phyloP scores from a whole-genome alignment of 495 filamentous ascomycete genomes.

The Tuber melanosporum region DNA sequence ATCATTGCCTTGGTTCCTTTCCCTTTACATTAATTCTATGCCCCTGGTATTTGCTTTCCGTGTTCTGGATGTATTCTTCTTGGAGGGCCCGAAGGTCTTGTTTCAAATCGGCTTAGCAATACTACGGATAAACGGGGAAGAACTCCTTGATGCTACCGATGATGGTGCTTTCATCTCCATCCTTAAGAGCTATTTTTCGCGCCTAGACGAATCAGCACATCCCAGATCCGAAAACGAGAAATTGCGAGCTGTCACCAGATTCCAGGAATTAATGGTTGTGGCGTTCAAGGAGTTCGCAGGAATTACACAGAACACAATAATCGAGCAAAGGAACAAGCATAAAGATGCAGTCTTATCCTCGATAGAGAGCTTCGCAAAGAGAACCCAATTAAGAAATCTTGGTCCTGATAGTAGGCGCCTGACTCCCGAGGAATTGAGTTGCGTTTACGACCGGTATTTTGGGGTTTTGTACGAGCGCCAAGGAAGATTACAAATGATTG shows the following conservation, averaged over 20 bases:
- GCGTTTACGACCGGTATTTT: conserved; percentile 90
- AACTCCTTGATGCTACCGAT: conserved; percentile 88
- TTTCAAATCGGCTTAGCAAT: conserved; percentile 96
- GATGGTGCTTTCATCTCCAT: conserved; percentile 96
- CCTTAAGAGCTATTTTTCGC: conserved; percentile 87
- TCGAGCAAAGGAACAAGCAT: conserved; percentile 80
- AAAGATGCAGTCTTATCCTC: conserved; percentile 86
- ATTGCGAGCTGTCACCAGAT: conserved; percentile 81
- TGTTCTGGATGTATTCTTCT: conserved; percentile 94
- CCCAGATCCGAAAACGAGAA: conserved; percentile 91
- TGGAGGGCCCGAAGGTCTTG: conserved; percentile 93
- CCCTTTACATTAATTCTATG: conserved; percentile 98
- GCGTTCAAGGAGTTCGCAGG: conserved; percentile 96
- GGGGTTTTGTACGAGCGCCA: conserved; percentile 82
- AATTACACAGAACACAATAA: conserved; percentile 87
- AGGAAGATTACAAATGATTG: conserved; percentile 67
- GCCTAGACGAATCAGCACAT: conserved; percentile 90
- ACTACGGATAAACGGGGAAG: conserved; percentile 93
- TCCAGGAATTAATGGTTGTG: conserved; percentile 97
- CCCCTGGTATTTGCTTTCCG: conserved; percentile 93
- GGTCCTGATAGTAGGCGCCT: conserved; percentile 90
- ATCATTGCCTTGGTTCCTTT: conserved; percentile 95
- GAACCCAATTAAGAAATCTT: conserved; percentile 90
- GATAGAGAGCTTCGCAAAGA: conserved; percentile 94
- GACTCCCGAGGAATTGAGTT: conserved; percentile 73